These are phyloP conservation scores for Notholithocarpus densiflorus DNA, from an alignment of 306 rosid species.

Conservation along the genomic window DNA sequence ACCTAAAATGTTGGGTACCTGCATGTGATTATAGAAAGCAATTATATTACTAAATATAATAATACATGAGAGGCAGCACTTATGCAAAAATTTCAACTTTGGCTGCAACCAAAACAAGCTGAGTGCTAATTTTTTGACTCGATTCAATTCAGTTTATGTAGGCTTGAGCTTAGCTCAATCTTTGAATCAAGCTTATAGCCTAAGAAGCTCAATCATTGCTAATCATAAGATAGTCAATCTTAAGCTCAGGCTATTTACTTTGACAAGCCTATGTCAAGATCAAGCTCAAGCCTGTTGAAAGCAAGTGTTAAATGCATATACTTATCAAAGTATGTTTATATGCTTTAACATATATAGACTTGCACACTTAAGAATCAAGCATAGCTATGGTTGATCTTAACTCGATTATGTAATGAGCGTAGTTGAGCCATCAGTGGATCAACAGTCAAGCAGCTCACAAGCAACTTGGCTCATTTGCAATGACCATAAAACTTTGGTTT, in stretches of 20 bases:
- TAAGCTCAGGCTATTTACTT: neutral
- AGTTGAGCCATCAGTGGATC: neutral
- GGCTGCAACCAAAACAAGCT: neutral
- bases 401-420: neutral
- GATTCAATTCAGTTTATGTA: neutral
- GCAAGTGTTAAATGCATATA: neutral
- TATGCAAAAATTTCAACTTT: slow-evolving; percentile 11
- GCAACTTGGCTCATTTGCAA: neutral
- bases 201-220: neutral
- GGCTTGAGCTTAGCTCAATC: neutral
- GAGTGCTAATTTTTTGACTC: neutral
- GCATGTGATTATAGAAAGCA: slow-evolving; percentile 19
- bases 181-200: neutral
- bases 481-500: neutral
- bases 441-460: neutral
- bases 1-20: slow-evolving; percentile 94
- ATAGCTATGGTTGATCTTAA: neutral
- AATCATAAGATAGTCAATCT: neutral
- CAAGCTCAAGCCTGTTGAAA: neutral
- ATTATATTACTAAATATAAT: slow-evolving; percentile 13
- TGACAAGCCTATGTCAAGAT: neutral
- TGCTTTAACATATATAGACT: neutral
- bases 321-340: neutral
- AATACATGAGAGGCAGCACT: neutral
- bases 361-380: neutral